Conservation (phyloP, 2,329 filamentous ascomycete species). For the Trichoderma arundinaceum region DNA sequence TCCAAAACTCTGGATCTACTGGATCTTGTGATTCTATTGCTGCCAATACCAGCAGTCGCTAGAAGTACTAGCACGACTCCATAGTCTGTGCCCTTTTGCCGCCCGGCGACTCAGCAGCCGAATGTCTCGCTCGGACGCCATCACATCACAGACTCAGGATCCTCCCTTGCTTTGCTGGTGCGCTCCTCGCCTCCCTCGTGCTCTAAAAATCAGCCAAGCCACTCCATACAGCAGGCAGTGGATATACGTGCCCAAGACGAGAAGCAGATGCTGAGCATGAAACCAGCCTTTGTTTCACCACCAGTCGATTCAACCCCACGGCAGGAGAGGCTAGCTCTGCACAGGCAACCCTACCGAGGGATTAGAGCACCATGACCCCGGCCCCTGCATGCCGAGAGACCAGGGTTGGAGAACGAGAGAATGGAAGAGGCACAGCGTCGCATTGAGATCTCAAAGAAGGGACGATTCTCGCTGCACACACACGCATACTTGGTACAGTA, state of each 20-base stretch:
- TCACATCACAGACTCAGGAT: background rate
- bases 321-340: slow-evolving; percentile 25
- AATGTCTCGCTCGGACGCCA: slow-evolving; percentile 3
- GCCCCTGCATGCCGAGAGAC: slow-evolving; percentile 29
- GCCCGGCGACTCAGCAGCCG: slow-evolving; percentile 16
- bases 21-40: too few species aligned
- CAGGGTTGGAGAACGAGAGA: background rate
- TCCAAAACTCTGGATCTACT: background rate
- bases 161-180: background rate
- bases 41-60: too few species aligned
- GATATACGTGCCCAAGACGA: slow-evolving; percentile 8
- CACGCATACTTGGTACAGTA: background rate
- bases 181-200: background rate
- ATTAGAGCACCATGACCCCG: slow-evolving; percentile 22
- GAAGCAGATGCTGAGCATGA: slow-evolving; percentile 27
- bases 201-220: background rate
- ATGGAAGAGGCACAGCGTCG: slow-evolving; percentile 7
- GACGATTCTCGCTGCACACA: slow-evolving; percentile 20
- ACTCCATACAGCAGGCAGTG: background rate
- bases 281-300: slow-evolving; percentile 34
- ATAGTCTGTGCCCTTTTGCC: background rate
- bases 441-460: slow-evolving; percentile 26
- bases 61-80: too few species aligned
- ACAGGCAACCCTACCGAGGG: slow-evolving; percentile 16
- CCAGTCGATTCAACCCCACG: slow-evolving; percentile 23